phyloP scores from a whole-genome alignment of 2,329 filamentous ascomycete genomes.

The Xylariaceae sp. region DNA sequence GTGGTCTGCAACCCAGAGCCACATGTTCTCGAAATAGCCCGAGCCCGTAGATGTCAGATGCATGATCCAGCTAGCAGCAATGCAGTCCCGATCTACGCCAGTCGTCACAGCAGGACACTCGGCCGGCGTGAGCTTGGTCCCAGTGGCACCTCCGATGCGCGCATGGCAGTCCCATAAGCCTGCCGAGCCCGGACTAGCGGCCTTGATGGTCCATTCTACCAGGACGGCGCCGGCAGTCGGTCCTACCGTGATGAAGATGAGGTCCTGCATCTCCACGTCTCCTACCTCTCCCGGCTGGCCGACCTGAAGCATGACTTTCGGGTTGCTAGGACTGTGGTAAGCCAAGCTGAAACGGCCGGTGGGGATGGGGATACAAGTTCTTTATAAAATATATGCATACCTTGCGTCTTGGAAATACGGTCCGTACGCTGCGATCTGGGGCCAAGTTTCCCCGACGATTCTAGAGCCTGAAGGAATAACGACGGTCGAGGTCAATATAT shows the following conservation, averaged over 20 bases:
- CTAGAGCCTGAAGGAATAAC: conserved; percentile 43
- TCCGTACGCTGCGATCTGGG: conserved; percentile 24
- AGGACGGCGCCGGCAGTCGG: conserved; percentile 64
- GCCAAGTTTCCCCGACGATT: conserved; percentile 40
- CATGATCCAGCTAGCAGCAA: too few relatives aligned
- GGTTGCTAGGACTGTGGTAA: conserved; percentile 5
- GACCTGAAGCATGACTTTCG: conserved; percentile 39
- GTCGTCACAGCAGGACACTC: too few relatives aligned
- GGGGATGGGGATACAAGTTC: not conserved
- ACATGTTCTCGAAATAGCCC: too few relatives aligned
- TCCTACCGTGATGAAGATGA: conserved; percentile 62
- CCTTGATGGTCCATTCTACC: conserved; percentile 66
- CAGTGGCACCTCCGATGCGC: too few relatives aligned
- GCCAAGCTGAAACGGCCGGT: not conserved
- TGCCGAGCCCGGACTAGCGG: conserved; percentile 39
- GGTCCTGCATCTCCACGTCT: conserved; percentile 62
- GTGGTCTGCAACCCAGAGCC: too few relatives aligned
- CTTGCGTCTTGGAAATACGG: conserved; percentile 12
- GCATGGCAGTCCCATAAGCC: conserved; percentile 68
- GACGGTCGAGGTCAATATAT: conserved; percentile 53
- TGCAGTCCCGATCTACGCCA: too few relatives aligned
- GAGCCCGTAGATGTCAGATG: too few relatives aligned
- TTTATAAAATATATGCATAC: not conserved
- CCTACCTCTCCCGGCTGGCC: conserved; percentile 58
- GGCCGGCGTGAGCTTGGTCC: too few relatives aligned